phyloP scores from a whole-genome alignment of 1,284 basidiomycete genomes.

The Phenoliferia sp. region DNA sequence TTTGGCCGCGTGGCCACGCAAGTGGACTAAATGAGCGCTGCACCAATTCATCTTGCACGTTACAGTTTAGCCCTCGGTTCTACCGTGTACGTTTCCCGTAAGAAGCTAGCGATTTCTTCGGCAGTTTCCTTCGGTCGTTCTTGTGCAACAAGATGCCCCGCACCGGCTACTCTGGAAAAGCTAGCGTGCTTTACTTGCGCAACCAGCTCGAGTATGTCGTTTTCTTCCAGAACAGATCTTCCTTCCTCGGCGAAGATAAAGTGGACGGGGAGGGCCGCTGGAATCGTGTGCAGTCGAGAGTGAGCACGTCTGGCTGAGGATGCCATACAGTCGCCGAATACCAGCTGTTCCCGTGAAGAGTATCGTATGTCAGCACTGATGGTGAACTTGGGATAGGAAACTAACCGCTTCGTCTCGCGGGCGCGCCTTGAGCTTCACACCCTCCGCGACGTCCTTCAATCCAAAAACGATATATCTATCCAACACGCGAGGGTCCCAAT shows the following conservation, averaged over 20 bases:
- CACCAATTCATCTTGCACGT: no score
- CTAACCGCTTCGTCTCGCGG: conserved; percentile 27
- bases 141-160: conserved; percentile 46
- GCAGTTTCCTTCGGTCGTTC: conserved; percentile 45
- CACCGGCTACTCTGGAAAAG: conserved; percentile 20
- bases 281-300: conserved; percentile 22
- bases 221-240: conserved; percentile 28
- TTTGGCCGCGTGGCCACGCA: no score
- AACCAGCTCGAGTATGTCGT: conserved; percentile 11
- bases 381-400: not conserved
- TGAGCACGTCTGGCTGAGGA: conserved; percentile 15
- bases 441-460: conserved; percentile 4
- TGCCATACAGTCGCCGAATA: conserved; percentile 29
- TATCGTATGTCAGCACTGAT: not conserved
- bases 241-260: conserved; percentile 32
- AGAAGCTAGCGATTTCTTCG: conserved; percentile 39
- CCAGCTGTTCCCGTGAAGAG: conserved; percentile 20
- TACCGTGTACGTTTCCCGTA: conserved; percentile 38
- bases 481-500: conserved; percentile 68
- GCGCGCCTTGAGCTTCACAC: conserved; percentile 17
- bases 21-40: no score
- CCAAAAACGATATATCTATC: conserved; percentile 54
- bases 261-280: conserved; percentile 23
- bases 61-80: conserved; percentile 22
- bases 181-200: conserved; percentile 26